These are phyloP conservation scores for Bipolaris gigantea DNA, from an alignment of 2,329 filamentous ascomycete genomes.

Conservation along the genomic window DNA sequence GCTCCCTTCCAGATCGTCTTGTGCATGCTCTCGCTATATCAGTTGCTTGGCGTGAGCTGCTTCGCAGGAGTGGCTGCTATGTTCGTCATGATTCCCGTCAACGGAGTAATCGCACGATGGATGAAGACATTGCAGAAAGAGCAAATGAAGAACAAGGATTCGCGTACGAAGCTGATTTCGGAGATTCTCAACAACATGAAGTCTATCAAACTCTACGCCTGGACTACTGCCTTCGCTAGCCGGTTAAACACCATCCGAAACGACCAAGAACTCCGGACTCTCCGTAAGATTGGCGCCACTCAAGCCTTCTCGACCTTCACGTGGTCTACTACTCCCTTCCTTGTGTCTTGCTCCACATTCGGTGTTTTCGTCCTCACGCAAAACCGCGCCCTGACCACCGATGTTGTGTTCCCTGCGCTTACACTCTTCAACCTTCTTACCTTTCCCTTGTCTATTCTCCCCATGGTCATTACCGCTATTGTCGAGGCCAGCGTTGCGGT, in stretches of 20 bases:
- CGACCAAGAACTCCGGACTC: conserved; percentile 90
- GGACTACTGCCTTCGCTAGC: conserved; percentile 96
- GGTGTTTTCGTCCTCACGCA: conserved; percentile 88
- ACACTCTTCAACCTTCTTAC: conserved; percentile 95
- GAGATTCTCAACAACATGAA: conserved; percentile 99
- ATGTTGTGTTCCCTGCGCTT: conserved; percentile 91
- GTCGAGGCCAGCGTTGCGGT: conserved; percentile 96
- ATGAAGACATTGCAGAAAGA: conserved; percentile 95
- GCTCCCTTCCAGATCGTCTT: conserved; percentile 94
- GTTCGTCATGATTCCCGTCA: conserved; percentile 96
- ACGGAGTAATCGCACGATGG: conserved; percentile 84
- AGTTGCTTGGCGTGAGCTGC: conserved; percentile 94
- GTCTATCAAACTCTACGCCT: conserved; percentile 96
- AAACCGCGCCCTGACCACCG: conserved; percentile 79
- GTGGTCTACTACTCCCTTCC: conserved; percentile 95
- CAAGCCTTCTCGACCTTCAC: conserved; percentile 96
- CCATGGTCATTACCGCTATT: conserved; percentile 97
- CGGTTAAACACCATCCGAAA: conserved; percentile 96
- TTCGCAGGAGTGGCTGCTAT: conserved; percentile 92
- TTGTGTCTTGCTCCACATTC: conserved; percentile 96
- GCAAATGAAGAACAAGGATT: conserved; percentile 99
- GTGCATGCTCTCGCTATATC: conserved; percentile 94
- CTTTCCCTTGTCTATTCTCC: conserved; percentile 89
- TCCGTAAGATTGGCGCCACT: conserved; percentile 92
- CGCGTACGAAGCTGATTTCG: conserved; percentile 87